Evolutionary conservation across 306 rosid species (phyloP).

Genomic region (Pyrus pyrifolia): DNA sequence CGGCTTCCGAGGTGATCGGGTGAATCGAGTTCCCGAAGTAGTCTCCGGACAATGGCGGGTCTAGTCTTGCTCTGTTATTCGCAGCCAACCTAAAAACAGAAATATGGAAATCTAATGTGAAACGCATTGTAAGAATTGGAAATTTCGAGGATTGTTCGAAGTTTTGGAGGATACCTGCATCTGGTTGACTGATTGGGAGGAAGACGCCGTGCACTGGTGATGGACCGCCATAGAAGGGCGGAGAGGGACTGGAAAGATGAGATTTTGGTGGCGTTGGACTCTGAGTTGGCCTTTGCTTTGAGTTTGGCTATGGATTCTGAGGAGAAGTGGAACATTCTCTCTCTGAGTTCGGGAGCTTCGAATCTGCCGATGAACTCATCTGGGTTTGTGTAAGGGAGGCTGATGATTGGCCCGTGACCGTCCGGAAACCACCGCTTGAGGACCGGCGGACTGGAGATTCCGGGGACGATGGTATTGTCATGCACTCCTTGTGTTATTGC

Average conservation of each 20-base stretch:
- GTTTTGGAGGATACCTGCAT: conserved; percentile 16
- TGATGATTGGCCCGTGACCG: conserved; percentile 21
- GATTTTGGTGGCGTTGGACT: conserved; percentile 22
- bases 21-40: conserved; percentile 43
- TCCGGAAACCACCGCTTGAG: conserved; percentile 44
- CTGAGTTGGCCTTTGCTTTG: conserved; percentile 51
- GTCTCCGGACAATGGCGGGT: conserved; percentile 29
- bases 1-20: neutral
- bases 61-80: conserved; percentile 39
- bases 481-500: neutral
- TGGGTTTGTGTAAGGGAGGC: conserved; percentile 41
- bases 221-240: conserved; percentile 48
- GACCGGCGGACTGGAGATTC: conserved; percentile 26
- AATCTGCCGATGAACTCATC: conserved; percentile 37
- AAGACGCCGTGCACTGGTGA: conserved; percentile 32
- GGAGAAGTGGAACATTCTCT: conserved; percentile 52
- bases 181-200: conserved; percentile 9
- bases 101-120: neutral
- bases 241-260: conserved; percentile 57
- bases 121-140: neutral
- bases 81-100: conserved; percentile 10
- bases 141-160: neutral
- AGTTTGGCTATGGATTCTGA: conserved; percentile 43
- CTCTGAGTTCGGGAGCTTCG: conserved; percentile 35
- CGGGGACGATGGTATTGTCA: neutral